phyloP scores from a whole-genome alignment of 1,139 yeast species.

The Debaryomyces robertsiae region DNA sequence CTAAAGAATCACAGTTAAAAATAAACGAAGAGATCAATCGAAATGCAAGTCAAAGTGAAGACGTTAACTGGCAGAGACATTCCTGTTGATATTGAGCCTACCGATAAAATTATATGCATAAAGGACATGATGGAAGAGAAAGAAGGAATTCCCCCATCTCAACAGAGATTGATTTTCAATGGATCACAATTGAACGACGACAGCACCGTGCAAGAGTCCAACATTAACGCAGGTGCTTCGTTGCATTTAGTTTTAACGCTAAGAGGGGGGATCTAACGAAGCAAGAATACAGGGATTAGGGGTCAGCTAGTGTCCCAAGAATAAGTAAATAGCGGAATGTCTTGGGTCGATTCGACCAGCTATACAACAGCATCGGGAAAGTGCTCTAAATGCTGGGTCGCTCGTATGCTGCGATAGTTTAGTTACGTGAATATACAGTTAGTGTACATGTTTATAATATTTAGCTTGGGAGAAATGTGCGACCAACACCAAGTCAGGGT shows the following conservation, averaged over 20 bases:
- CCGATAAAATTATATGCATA: constrained; percentile 75
- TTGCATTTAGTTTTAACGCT: constrained; percentile 87
- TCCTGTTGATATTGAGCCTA: constrained; percentile 75
- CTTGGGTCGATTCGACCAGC: neutral
- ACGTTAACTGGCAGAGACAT: constrained; percentile 86
- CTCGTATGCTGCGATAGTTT: constrained; percentile 2
- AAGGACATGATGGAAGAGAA: constrained; percentile 95
- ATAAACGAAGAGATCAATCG: neutral
- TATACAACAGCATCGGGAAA: too few species aligned
- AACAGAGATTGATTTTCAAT: constrained; percentile 85
- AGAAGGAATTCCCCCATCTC: constrained; percentile 97
- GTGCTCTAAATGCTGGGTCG: too few species aligned
- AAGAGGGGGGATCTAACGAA: constrained; percentile 64
- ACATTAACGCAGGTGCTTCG: constrained; percentile 73
- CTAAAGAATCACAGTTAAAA: too few species aligned
- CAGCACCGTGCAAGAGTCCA: constrained; percentile 66
- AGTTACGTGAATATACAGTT: neutral
- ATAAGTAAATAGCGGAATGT: neutral
- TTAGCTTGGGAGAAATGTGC: too few species aligned
- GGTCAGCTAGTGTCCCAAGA: neutral
- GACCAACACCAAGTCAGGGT: too few species aligned
- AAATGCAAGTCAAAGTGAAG: constrained; percentile 69
- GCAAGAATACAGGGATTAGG: neutral
- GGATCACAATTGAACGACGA: constrained; percentile 93
- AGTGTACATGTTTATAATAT: too few species aligned